Base-by-base conservation (phyloP, 1,139 yeast genomes). In the Taphrina flavorubra region DNA sequence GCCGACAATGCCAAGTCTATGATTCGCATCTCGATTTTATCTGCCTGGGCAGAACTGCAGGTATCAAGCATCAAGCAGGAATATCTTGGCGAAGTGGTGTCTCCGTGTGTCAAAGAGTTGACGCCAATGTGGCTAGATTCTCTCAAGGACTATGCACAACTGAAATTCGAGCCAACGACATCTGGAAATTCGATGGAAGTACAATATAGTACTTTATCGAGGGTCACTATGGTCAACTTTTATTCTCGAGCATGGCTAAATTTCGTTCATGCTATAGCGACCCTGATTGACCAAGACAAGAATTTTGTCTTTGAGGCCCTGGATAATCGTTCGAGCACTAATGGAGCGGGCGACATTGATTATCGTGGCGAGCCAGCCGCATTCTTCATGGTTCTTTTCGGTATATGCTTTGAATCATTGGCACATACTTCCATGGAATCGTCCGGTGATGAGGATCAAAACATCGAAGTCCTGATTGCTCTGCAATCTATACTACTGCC, bases 1-100 rank as follows among this genome's bases (percentile, higher is more conserved):
- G 78, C 80, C 25, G 70, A 70, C 25, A 79, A 79, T 71, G 80
- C 81, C 0, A 85, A 86, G 72, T 85, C 85, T 64, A 85, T 87
- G 70, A 83, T 91, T 61, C 87, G 87, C 72, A 79, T 91, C 25
- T 85, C 95, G 0, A 85, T 91, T 51, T 81, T 94, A 71, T 88
- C 91, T 72, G 87, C 97, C 47, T 94, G 99, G 98, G 97, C 98
- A 0, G 84, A 87, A 65, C 79, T 94, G 65, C 86, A 86, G 69
- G 84, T 89, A 44, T 81, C 85, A 39, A 74, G 79, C 44, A 71
- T 70, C 25, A 78, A 76, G 6, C 73, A 76, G 71, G 78, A 76
- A n/a, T 79, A 80, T 64, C 77, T 81, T 44, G 72, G 74, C 2
- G 82, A 79, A 46, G 83, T 89, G 14, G 81, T 89, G n/a, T 78